Base-by-base conservation (phyloP, 1,139 yeast species). In the Saccharomyces hybrid region DNA sequence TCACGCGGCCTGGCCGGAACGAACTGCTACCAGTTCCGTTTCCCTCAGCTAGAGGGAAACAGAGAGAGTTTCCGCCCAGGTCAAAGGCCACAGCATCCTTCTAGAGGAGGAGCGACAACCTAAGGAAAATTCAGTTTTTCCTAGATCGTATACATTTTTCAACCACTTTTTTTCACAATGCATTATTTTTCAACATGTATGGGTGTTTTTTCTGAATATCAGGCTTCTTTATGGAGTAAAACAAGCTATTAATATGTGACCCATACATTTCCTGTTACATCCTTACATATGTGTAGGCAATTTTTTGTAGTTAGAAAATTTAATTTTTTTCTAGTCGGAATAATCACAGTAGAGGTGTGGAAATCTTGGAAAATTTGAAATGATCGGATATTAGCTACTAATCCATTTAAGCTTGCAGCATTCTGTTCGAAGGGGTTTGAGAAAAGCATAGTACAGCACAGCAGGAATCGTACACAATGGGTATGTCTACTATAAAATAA, bases 381-480 rank as follows among this genome's bases (percentile, higher is more conserved):
- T 46, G 25, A 16, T 27, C 6, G 9, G 13, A 49, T 42, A 49
- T 25, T 32, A 14, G 23, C 41, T 49, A 8, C 23, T 25, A 34
- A 48, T 23, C 25, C 25, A 16, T 30, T 11, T 13, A 25, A 49
- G 46, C 26, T 27, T 49, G 42, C 50, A 49, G 44, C 25, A 11
- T 16, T 20, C 20, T 38, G 8, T 16, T 16, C 7, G 4, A 13
- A 13, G 11, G 25, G 31, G 14, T 11, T 16, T 46, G 31, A 28
- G n/a, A 14, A 16, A 25, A 28, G n/a, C 30, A 16, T 23, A 28
- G 28, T 31, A 25, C 31, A 26, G 31, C 20, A 50, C 46, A 50
- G 41, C 52, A 50, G 49, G 30, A 48, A 50, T 30, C 49, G 44
- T 44, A 50, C 52, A 50, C 52, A 50, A 50, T 50, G 52, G 52